Base-by-base conservation (phyloP, 2,329 filamentous ascomycete species). In the Nothomitra cinnamomea region DNA sequence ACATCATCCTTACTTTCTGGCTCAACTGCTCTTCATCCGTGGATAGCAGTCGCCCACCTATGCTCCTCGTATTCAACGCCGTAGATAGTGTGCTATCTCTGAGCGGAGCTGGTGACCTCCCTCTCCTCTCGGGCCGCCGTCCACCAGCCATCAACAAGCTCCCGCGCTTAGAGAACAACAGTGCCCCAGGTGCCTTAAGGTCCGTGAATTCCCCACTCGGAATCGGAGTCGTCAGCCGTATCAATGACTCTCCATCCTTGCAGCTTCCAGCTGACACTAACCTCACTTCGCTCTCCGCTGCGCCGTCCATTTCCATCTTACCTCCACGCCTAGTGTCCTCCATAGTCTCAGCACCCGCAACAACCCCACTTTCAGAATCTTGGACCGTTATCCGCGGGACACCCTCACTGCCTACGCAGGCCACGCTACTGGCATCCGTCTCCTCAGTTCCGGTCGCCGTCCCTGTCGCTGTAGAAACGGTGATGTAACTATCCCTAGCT, bases 1-100 rank as follows among this genome's bases (percentile, higher is more conserved):
- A 83, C 77, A 82, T 82, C 57, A 76, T 69, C 28, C 79, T 71
- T 36, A 83, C 78, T 57, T 77, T 77, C 57, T 76, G 73, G 32
- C 79, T 82, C 56, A 82, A 67, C 61, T 75, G 73, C 60, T 79
- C 78, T 62, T 82, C 79, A 59, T 82, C 79, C 1, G 76, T 68
- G n/a, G 79, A 82, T 28, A 82, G 70, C 19, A 75, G 71, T 54
- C 78, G 70, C 13, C 49, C 53, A 50, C 65, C 65, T 58, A 67
- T 60, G 10, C 67, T 61, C 52, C 64, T 64, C 32, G 62, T 57
- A 67, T 60, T 64, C 62, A 50, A 61, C 66, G 56, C 62, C 67
- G 59, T 65, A 63, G 59, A 61, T n/a, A 58, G 56, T 13, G 57
- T 54, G 54, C 57, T 60, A 52, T 55, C 57, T 15, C 59, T 53